Percentiles rank a stretch among this genome's conserved stretches.
These are phyloP conservation scores for Aschersonia sp. DNA, from an alignment of 2,329 filamentous ascomycete genomes.

Conservation along the genomic window DNA sequence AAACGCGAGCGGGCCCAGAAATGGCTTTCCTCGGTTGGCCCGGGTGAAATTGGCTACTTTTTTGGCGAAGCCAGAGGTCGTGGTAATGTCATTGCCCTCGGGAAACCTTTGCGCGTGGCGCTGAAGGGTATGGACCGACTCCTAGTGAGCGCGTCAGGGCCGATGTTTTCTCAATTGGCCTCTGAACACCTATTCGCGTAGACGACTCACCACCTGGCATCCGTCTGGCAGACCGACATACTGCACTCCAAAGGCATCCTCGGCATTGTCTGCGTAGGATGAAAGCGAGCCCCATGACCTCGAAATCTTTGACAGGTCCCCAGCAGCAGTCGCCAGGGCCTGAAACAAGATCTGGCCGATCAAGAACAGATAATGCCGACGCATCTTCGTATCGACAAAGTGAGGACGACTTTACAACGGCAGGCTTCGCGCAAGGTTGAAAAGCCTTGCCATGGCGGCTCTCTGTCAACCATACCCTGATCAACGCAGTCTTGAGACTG, in stretches of 20 bases:
- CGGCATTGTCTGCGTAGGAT: constrained; percentile 29
- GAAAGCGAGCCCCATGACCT: constrained; percentile 30
- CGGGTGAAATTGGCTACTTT: constrained; percentile 31
- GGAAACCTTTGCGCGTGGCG: constrained; percentile 39
- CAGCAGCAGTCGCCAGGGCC: constrained; percentile 4
- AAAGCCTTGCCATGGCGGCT: no score
- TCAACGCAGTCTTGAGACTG: no score
- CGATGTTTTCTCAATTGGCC: background rate
- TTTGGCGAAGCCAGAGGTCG: constrained; percentile 30
- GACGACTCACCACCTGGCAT: constrained; percentile 19
- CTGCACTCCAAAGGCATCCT: constrained; percentile 29
- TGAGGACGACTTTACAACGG: no score
- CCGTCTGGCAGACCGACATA: constrained; percentile 32
- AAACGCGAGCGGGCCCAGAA: constrained; percentile 33
- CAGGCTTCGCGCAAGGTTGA: no score
- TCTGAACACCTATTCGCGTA: background rate
- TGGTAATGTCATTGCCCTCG: constrained; percentile 30
- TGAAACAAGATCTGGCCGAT: background rate
- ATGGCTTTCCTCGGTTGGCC: constrained; percentile 13
- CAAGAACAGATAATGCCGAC: background rate
- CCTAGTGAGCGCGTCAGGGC: constrained; percentile 13
- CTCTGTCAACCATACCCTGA: no score
- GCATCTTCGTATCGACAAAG: background rate
- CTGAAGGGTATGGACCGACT: constrained; percentile 34
- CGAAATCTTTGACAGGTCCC: constrained; percentile 14